Percentiles rank a stretch among this genome's conserved stretches.
These are phyloP conservation scores for Globisporangium lucens DNA, from an alignment of 352 stramenopile species.

Conservation along the genomic window DNA sequence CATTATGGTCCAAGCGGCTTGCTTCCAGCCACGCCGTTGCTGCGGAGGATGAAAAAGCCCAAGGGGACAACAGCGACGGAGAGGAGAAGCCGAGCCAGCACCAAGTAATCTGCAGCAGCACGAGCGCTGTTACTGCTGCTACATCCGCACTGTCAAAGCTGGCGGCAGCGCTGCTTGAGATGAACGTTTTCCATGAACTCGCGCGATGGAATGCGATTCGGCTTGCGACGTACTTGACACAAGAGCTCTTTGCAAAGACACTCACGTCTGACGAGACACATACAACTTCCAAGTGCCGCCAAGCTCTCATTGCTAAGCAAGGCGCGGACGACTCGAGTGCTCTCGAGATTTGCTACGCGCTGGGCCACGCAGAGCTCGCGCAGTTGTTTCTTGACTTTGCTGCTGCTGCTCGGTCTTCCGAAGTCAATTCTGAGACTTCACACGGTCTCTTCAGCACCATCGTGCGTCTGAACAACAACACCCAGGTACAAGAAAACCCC, in stretches of 20 bases:
- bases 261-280: neutral
- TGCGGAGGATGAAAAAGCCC: neutral
- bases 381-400: neutral
- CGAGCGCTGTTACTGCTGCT: too few relatives aligned
- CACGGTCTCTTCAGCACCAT: constrained; percentile 17
- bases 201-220: constrained; percentile 38
- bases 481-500: neutral
- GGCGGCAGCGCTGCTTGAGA: neutral
- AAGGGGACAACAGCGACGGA: too few relatives aligned
- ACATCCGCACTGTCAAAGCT: neutral
- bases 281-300: neutral
- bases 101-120: neutral
- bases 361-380: constrained; percentile 8
- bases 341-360: constrained; percentile 5
- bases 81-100: neutral
- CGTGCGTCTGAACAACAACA: constrained; percentile 12
- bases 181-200: constrained; percentile 18
- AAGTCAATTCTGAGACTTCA: constrained; percentile 2
- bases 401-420: neutral
- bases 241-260: neutral
- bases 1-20: neutral
- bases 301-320: neutral
- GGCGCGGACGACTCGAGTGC: neutral
- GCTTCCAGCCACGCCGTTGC: too few relatives aligned
- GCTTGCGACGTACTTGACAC: constrained; percentile 8